phyloP scores from a whole-genome alignment of 179 eudicot species.

The Heliamphora pulchella region DNA sequence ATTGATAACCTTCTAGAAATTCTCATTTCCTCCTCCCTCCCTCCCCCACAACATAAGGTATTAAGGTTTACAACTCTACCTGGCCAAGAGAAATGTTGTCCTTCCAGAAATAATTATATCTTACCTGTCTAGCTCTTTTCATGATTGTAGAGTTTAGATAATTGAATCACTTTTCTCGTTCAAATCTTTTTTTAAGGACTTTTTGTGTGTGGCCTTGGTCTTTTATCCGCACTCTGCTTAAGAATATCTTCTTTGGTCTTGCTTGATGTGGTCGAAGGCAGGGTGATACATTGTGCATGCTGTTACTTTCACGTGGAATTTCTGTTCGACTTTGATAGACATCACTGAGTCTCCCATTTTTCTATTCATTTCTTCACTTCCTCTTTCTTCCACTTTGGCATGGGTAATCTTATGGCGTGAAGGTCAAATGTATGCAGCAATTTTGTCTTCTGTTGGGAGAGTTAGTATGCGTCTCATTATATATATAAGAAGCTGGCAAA shows the following conservation, averaged over 20 bases:
- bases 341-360: background rate
- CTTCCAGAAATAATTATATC: background rate
- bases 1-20: background rate
- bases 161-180: background rate
- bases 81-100: background rate
- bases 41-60: background rate
- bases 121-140: background rate
- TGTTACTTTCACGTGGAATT: background rate
- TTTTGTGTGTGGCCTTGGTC: background rate
- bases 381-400: background rate
- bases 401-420: background rate
- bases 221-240: background rate
- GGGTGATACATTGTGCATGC: background rate
- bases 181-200: background rate
- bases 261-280: background rate
- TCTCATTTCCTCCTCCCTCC: background rate
- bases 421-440: background rate
- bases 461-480: background rate
- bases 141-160: background rate
- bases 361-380: background rate
- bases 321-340: background rate
- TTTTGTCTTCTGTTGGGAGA: background rate
- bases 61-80: background rate
- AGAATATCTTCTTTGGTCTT: slow-evolving; percentile 1
- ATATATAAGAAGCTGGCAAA: background rate